Conservation (phyloP, 306 rosid genomes). For the cucumber (Cucumis sativus) region Cucumber_9930_V3 NC_026657.2:17603001-17603500, state of each 20-base stretch:
- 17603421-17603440: slow-evolving; percentile 99
- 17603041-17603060: neutral
- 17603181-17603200: neutral
- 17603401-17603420: slow-evolving; percentile 96
- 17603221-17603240: slow-evolving; percentile 63
- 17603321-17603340: slow-evolving; percentile 95
- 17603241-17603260: slow-evolving; percentile 64
- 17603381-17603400: slow-evolving; percentile 81
- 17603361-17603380: slow-evolving; percentile 62
- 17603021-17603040: neutral
- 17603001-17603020: neutral
- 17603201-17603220: slow-evolving; percentile 17
- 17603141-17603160: neutral
- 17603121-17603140: neutral
- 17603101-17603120: neutral
- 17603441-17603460: slow-evolving; percentile 53
- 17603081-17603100: neutral
- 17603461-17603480: neutral
- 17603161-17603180: neutral
- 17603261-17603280: slow-evolving; percentile 88
- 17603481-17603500: neutral
- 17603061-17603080: neutral
- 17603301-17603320: slow-evolving; percentile 99
- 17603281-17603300: slow-evolving; percentile 93
- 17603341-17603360: slow-evolving; percentile 71